Base-by-base conservation (phyloP, 2,329 filamentous ascomycete genomes). In the Colletotrichum cuscutae region DNA sequence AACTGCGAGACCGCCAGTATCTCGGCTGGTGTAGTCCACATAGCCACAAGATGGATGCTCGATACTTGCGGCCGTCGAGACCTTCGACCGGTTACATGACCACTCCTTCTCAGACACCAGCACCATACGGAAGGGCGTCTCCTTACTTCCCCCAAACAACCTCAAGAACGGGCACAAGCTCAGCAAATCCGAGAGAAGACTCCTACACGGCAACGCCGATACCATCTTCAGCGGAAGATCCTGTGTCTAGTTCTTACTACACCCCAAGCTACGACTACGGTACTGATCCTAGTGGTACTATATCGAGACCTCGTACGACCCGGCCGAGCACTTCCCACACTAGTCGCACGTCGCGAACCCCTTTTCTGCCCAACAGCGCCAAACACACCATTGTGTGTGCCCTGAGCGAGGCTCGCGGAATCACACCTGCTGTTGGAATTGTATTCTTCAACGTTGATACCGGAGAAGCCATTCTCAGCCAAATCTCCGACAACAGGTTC, bases 401-500 rank as follows among this genome's bases (percentile, higher is more conserved):
- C 4, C 83, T 98, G 61, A 94, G 91, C 77, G 95, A 98, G 80
- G 95, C 94, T 56, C 92, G 95, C n/a, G 95, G 95, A 5, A 89
- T 98, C 5, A 92, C 94, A 26, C 95, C 95, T 0, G 93, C 92
- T 0, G 92, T 98, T 2, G 95, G 96, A 1, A 86, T 98, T 53
- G 94, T 95, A 3, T 95, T 98, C 78, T 87, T 98, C 79, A 97
- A 98, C 78, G 86, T 97, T 3, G 92, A 94, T 54, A 95, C 94
- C 2, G 94, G 93, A 52, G 95, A 98, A 82, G 94, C 91, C 19
- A 90, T 95, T 32, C 87, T 98, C 52, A 97, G 94, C 79, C 95
- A 98, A 78, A 96, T 98, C 75, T 95, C 93, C 79, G 96, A 98
- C 81, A 97, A 92, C 69, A 95, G 98, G 80, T 97, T 95, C 42